A percentile compares a stretch with the other conserved stretches of the same genome.
These are phyloP conservation scores for Penicillium expansum DNA, from an alignment of 2,329 filamentous ascomycete species.

Conservation along the genomic window DNA sequence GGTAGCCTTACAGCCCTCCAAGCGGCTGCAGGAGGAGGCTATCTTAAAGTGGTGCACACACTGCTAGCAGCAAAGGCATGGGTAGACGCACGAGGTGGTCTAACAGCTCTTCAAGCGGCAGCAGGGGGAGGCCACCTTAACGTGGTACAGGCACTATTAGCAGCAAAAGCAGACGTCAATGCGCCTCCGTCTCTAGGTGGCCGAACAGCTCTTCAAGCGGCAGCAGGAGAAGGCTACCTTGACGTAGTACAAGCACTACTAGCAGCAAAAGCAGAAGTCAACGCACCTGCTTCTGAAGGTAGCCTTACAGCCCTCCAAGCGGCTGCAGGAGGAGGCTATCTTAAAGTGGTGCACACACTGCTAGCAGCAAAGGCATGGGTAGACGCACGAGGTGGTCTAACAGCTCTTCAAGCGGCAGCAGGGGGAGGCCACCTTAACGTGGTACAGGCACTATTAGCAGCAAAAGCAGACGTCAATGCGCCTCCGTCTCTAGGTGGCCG, in stretches of 20 bases:
- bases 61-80: not conserved
- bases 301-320: not conserved
- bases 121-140: not conserved
- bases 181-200: not conserved
- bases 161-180: not conserved
- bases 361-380: not conserved
- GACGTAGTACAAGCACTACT: not conserved
- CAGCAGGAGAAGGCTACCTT: not conserved
- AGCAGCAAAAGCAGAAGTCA: not conserved
- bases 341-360: not conserved
- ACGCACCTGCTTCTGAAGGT: not conserved
- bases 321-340: not conserved
- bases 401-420: not conserved
- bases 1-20: not conserved
- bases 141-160: not conserved
- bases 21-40: not conserved
- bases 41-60: not conserved
- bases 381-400: no score
- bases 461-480: not conserved
- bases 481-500: not conserved
- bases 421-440: not conserved
- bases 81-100: not conserved
- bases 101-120: no score
- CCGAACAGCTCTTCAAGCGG: not conserved
- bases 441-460: not conserved